A percentile compares a stretch with the other conserved stretches of the same genome.
These are phyloP conservation scores for Skeletonema grethae DNA, from an alignment of 108 stramenopile genomes.

Conservation along the genomic window DNA sequence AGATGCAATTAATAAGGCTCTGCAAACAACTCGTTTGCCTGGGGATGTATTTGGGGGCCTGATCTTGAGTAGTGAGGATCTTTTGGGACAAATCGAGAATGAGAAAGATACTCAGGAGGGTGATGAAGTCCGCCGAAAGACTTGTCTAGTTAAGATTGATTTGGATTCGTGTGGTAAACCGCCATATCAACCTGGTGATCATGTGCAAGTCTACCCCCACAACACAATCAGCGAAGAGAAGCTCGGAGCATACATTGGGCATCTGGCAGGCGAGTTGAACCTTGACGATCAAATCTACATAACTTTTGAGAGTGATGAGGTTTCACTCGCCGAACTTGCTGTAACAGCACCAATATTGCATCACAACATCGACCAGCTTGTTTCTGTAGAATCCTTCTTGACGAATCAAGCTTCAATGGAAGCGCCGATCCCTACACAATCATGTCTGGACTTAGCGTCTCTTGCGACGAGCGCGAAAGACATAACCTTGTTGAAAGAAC, in stretches of 20 bases:
- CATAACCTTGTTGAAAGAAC: not conserved
- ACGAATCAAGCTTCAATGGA: not conserved
- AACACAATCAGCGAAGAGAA: conserved; percentile 3
- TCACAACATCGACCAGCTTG: conserved; percentile 5
- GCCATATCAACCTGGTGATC: conserved; percentile 22
- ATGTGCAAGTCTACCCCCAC: conserved; percentile 12
- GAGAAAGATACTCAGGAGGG: not conserved
- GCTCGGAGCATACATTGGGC: conserved; percentile 7
- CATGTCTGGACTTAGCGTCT: not conserved
- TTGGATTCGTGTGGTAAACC: conserved; percentile 7
- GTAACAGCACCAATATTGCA: conserved; percentile 5
- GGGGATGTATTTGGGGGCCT: too few species aligned
- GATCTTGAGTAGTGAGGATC: too few species aligned
- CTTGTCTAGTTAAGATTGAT: conserved; percentile 8
- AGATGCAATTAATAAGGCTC: too few species aligned
- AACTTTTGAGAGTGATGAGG: conserved; percentile 4
- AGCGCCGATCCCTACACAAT: not conserved
- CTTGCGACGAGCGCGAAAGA: not conserved
- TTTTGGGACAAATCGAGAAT: not conserved
- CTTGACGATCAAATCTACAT: conserved; percentile 16
- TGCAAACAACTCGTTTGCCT: too few species aligned
- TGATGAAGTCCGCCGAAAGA: conserved; percentile 1
- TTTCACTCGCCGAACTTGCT: conserved; percentile 3
- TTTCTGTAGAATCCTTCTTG: not conserved
- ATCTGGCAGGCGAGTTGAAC: not conserved